Evolutionary conservation across 495 filamentous ascomycete species (phyloP).

Genomic region (Cenococcum geophilum): DNA sequence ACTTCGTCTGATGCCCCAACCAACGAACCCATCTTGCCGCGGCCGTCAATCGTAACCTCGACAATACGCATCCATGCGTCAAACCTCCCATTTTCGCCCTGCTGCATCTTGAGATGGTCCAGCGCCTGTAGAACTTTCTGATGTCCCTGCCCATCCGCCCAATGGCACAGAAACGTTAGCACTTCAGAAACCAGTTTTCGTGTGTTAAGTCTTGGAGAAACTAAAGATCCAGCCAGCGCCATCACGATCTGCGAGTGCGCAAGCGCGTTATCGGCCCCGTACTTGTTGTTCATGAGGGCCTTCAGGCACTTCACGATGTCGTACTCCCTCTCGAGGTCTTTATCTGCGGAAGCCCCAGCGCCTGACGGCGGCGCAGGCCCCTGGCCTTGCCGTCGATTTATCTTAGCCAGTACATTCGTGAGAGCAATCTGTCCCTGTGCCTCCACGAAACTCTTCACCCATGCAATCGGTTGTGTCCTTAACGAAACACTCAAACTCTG

Average conservation of each 20-base stretch:
- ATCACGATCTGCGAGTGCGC: slow-evolving; percentile 82
- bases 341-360: slow-evolving; percentile 51
- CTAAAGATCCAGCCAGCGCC: slow-evolving; percentile 78
- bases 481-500: slow-evolving; percentile 88
- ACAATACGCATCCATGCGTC: slow-evolving; percentile 99
- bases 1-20: slow-evolving; percentile 97
- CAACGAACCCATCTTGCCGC: slow-evolving; percentile 96
- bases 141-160: slow-evolving; percentile 92
- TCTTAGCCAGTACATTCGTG: slow-evolving; percentile 86
- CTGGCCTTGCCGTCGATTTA: slow-evolving; percentile 76
- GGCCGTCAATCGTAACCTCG: slow-evolving; percentile 92
- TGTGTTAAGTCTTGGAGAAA: slow-evolving; percentile 84
- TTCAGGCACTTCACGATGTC: slow-evolving; percentile 98
- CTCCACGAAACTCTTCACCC: slow-evolving; percentile 95
- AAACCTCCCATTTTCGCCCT: slow-evolving; percentile 91
- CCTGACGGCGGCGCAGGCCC: slow-evolving; percentile 57
- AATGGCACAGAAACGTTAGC: slow-evolving; percentile 93
- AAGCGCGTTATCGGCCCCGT: slow-evolving; percentile 95
- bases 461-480: slow-evolving; percentile 92
- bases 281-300: slow-evolving; percentile 97
- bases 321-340: slow-evolving; percentile 90
- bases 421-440: slow-evolving; percentile 95
- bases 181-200: slow-evolving; percentile 95
- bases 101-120: slow-evolving; percentile 82
- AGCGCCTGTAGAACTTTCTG: slow-evolving; percentile 87